Base-by-base conservation (phyloP, 176 grass and related monocot species). In the Puya raimondii region DNA sequence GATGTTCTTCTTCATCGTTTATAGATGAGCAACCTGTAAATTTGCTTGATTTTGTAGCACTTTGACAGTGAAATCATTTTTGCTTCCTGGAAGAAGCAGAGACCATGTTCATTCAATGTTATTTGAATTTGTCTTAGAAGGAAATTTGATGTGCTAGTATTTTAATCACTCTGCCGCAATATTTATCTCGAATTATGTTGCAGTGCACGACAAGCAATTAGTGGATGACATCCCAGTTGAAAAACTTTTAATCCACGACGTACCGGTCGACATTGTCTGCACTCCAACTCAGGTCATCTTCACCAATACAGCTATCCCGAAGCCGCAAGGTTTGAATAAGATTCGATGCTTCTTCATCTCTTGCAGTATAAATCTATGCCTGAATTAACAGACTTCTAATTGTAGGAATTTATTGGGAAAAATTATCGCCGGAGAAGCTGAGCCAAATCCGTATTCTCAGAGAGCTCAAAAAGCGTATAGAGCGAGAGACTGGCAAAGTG, bases 181-280 rank as follows among this genome's bases (percentile, higher is more conserved):
- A 15, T 15, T 56, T 56, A 15, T 4, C 53, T 12, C 11, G 50
- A 65, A 65, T 56, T 66, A 11, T 80, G 51, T 56, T 79, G 25
- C 75, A 97, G 89, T 97, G 63, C 89, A 97, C 71, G 93, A 97
- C 84, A 92, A 83, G 69, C 93, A 97, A 83, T 81, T 97, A 71
- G 93, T 88, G 79, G 71, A 87, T 81, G 89, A 87, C 71, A 92
- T 97, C 61, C 89, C 89, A 73, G 84, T 90, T 29, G 86, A 90
- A 66, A 97, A 97, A 74, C 82, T 97, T 47, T 72, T 97, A 74
- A 61, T 92, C 79, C 93, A 97, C 77, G 93, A 96, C 85, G 93
- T 96, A 33, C 88, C 86, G 0, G 89, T 96, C 54, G 89, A 92
- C 65, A 90, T 96, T 74, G 76, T 96, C 67, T 96, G 93, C 86